Base-by-base conservation (phyloP, 108 stramenopile genomes). In the Cyclotella choctawhatcheeana region DNA sequence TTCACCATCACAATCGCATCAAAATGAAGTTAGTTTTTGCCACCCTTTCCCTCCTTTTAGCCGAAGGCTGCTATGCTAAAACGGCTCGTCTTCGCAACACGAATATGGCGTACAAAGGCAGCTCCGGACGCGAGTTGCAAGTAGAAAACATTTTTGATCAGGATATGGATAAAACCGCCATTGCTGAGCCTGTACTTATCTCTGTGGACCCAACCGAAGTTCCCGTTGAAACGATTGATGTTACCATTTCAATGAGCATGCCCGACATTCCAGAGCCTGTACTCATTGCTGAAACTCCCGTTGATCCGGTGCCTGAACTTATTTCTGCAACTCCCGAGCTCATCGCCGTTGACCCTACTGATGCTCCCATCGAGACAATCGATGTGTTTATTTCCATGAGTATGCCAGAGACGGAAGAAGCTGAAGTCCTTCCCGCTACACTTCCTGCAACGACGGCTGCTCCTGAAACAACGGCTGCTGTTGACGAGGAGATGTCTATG, bases 11-110 rank as follows among this genome's bases (percentile, higher is more conserved):
- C 37, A 40, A 40, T 40, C 6, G 8, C 37, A 40, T 40, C 47
- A 56, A 30, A 27, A 56, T 56, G 55, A 56, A 56, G 29, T 30
- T 56, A 27, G 13, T 56, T 18, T 1, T 30, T n/a, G 55, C 55
- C 0, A 31, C 55, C 4, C 1, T 30, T 5, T 56, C 55, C 10
- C 2, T 31, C 10, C 29, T 56, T 18, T 14, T 56, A 13, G 55
- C 55, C 2, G 29, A 56, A 56, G 29, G 31, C 29, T 27, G 55
- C 30, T 27, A 27, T 30, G 55, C 55, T 14, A 8, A 56, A 56
- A 56, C 29, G 12, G 10, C 29, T 6, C 55, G 55, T 31, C 27
- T 56, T 56, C 55, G 55, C 31, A 56, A 29, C 20, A 30, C 29
- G 29, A 30, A 30, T 31, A 12, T 31, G 29, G 29, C 29, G 29